Percentiles rank a stretch among this genome's conserved stretches.
phyloP scores from a whole-genome alignment of 23 red algal genomes.

The Cyanidium caldarium region DNA sequence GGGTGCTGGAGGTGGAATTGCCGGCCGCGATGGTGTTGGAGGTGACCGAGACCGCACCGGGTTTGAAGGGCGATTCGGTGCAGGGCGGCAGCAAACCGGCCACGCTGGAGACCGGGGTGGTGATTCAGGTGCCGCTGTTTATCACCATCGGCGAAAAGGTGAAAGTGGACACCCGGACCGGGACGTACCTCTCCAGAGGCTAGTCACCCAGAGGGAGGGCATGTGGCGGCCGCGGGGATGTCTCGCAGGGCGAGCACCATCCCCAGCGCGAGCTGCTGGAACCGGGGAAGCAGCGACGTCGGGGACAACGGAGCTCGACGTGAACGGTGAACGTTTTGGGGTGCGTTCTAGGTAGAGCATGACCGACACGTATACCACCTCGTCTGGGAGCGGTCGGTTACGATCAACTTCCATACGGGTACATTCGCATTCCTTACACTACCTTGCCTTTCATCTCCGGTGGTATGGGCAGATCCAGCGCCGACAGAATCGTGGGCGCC shows the following conservation, averaged over 20 bases:
- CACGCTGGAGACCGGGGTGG: constrained; percentile 65
- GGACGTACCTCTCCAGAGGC: constrained; percentile 35
- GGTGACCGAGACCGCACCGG: constrained; percentile 64
- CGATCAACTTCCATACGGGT: no score
- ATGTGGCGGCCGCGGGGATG: no score
- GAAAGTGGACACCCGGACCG: constrained; percentile 46
- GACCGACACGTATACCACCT: no score
- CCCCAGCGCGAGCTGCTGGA: no score
- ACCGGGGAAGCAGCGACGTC: no score
- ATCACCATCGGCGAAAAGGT: constrained; percentile 66
- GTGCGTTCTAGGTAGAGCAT: no score
- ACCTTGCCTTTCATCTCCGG: background rate
- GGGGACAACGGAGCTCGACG: no score
- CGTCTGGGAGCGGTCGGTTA: no score
- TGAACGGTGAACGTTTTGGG: no score
- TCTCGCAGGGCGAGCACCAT: no score
- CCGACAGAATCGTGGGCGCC: constrained; percentile 2
- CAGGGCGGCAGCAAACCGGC: constrained; percentile 81
- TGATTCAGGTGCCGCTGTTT: constrained; percentile 78
- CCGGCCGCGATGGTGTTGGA: constrained; percentile 46
- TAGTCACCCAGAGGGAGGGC: no score
- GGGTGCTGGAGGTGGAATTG: constrained; percentile 58
- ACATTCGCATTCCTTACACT: background rate
- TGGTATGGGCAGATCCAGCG: background rate
- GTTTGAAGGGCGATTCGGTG: constrained; percentile 65